A percentile compares a stretch with the other conserved stretches of the same genome.
These are phyloP conservation scores for Solanum lycopersicoides DNA, from an alignment of 257 asterid species.

Conservation along the genomic window DNA sequence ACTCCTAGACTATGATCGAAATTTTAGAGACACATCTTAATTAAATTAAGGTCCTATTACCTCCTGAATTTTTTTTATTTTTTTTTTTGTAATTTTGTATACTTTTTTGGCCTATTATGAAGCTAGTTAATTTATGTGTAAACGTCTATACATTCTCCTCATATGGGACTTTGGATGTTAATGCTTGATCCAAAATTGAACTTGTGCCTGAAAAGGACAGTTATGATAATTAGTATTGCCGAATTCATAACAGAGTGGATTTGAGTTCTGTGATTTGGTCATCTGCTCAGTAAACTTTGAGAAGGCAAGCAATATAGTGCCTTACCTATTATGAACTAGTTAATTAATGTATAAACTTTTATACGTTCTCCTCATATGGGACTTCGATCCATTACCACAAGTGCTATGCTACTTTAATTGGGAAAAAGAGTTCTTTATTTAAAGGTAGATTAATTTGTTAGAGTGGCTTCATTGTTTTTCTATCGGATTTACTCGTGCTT, in stretches of 20 bases:
- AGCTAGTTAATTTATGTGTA: no score
- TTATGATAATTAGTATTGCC: background rate
- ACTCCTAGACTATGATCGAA: no score
- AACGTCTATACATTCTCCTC: no score
- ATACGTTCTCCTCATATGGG: background rate
- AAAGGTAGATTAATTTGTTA: background rate
- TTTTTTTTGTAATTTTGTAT: no score
- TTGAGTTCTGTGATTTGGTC: background rate
- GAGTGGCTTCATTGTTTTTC: background rate
- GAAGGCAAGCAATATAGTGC: background rate
- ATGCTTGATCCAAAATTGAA: background rate
- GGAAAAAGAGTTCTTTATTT: no score
- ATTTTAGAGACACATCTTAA: no score
- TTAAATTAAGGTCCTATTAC: no score
- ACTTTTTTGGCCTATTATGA: no score
- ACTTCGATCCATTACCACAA: background rate
- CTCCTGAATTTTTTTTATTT: no score
- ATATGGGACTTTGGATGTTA: background rate
- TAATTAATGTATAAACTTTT: background rate
- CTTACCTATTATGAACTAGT: background rate
- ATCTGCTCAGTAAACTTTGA: background rate
- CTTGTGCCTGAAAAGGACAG: background rate
- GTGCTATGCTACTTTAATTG: no score
- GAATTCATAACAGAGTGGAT: background rate
- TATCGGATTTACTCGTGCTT: background rate